Evolutionary conservation across 306 rosid species (phyloP), one percentile per base, ranked within the genome.

Genomic region (Lathyrus oleraceus): DNA sequence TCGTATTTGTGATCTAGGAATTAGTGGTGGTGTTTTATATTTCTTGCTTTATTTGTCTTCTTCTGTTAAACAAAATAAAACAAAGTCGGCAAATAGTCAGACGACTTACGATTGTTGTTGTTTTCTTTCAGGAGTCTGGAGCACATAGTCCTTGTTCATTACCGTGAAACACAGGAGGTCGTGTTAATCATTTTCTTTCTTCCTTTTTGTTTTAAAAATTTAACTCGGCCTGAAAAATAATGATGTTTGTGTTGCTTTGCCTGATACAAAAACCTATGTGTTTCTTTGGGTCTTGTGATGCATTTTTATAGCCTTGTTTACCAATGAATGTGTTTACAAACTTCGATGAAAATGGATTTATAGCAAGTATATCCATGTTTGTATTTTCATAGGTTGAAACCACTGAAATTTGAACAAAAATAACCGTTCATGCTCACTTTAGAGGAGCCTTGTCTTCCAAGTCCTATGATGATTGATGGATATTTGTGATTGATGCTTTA

Each of bases 141-240:
- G 78, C 99, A 95, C 79, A 73, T 95, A 57, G 97, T 95, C 78
- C 97, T 95, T 48, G 99, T 95, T 78, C 99, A 95, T 85, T 95
- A 95, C 71, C 99, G 97, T 69, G 97, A 91, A 76, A 87, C 97
- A 48, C 89, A 83, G 54, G 99, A 95, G 95, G 97, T 88, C 67
- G 65, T 76, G 75, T 36, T 59, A 51, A 25, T 65, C 54, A 20
- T 65, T 61, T 16, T 36, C 28, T n/a, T 38, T 68, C 35, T 56
- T 72, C 53, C 20, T 35, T 61, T 64, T 58, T 58, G 21, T 64
- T n/a, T 67, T 6, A 25, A 56, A 52, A 28, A 14, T 47, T 72
- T 42, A 38, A 54, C 67, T 67, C 58, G 25, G 3, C 21, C 11
- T 12, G 42, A 30, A 57, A 78, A 64, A 19, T 32, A 14, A 28